Evolutionary conservation across 257 asterid species (phyloP).

Genomic region (Cynanchum wilfordii): DNA sequence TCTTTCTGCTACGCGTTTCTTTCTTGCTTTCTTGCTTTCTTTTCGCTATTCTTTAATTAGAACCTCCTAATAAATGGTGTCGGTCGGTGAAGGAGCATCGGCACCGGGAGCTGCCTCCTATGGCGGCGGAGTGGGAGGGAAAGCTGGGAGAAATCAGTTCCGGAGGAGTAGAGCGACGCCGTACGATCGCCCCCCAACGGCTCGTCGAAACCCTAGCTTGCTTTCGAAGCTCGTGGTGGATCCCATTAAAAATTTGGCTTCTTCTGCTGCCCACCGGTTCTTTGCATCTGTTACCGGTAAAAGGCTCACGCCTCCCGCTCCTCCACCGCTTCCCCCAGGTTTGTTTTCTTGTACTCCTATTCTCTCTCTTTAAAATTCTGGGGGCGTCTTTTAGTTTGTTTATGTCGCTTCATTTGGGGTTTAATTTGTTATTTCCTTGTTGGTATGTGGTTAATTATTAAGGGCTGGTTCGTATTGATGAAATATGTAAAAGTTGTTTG

Average conservation of each 20-base stretch:
- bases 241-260: slow-evolving; percentile 73
- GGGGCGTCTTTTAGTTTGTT: background rate
- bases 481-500: background rate
- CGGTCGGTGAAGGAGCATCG: slow-evolving; percentile 58
- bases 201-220: slow-evolving; percentile 53
- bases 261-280: slow-evolving; percentile 63
- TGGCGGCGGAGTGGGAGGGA: slow-evolving; percentile 72
- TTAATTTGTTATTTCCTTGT: background rate
- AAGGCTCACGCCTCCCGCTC: slow-evolving; percentile 44
- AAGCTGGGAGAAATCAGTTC: slow-evolving; percentile 53
- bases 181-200: slow-evolving; percentile 69
- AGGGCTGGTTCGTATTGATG: background rate
- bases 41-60: slow-evolving; percentile 11
- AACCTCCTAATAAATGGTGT: slow-evolving; percentile 51
- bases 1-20: slow-evolving; percentile 5
- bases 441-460: background rate
- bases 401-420: background rate
- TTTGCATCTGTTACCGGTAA: slow-evolving; percentile 52
- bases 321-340: slow-evolving; percentile 32
- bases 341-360: slow-evolving; percentile 34
- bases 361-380: no score
- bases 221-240: slow-evolving; percentile 67
- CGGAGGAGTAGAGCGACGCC: slow-evolving; percentile 62
- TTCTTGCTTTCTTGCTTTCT: background rate
- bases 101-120: slow-evolving; percentile 31